phyloP scores from a whole-genome alignment of 2,329 filamentous ascomycete species.

The Raffaelea albimanens region DNA sequence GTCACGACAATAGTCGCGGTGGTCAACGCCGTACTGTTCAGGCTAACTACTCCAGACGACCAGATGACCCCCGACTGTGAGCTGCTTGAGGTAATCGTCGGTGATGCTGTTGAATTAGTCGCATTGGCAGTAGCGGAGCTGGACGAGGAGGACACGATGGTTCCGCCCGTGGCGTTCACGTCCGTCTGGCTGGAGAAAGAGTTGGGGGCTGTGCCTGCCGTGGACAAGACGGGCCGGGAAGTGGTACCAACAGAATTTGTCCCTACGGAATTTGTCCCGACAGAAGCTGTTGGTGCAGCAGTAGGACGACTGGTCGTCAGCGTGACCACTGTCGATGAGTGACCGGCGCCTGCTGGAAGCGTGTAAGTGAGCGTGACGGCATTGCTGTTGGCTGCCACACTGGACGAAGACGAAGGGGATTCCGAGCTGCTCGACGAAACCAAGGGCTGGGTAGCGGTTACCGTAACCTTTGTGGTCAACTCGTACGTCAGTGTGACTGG shows the following conservation, averaged over 20 bases:
- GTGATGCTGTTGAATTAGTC: no score
- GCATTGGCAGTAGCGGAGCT: no score
- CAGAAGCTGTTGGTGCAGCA: background rate
- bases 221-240: conserved; percentile 8
- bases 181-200: background rate
- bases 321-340: conserved; percentile 6
- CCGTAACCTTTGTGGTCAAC: conserved; percentile 3
- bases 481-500: conserved; percentile 5
- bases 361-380: conserved; percentile 16
- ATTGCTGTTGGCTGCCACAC: conserved; percentile 3
- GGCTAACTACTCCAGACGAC: no score
- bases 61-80: no score
- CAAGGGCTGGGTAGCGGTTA: background rate
- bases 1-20: no score
- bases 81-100: no score
- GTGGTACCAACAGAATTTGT: no score
- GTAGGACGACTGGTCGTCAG: conserved; percentile 3
- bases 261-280: no score
- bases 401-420: no score
- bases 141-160: no score
- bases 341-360: conserved; percentile 5
- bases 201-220: background rate
- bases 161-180: no score
- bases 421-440: conserved; percentile 1
- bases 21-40: no score